Conservation (phyloP, 2,329 filamentous ascomycete species). For the Fusarium pseudonygamai region DNA sequence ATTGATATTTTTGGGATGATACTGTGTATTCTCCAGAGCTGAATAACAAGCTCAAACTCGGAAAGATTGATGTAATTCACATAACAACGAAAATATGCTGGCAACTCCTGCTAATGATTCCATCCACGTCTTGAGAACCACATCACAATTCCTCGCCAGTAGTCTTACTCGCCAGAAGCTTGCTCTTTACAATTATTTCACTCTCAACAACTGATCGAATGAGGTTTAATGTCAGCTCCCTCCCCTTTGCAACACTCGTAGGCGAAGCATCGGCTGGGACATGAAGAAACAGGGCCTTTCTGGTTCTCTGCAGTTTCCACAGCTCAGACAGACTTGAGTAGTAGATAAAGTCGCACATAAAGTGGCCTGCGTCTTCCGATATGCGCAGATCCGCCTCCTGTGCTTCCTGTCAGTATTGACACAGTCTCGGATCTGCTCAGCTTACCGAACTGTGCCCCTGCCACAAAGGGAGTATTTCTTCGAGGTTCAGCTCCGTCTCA, state of each 20-base stretch:
- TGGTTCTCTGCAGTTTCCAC: conserved; percentile 55
- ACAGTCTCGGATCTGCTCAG: background rate
- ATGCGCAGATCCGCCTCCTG: conserved; percentile 62
- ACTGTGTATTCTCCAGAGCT: too few species aligned
- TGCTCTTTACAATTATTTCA: conserved; percentile 47
- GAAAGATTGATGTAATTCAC: background rate
- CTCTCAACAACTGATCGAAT: conserved; percentile 67
- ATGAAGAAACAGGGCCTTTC: conserved; percentile 74
- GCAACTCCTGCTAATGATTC: background rate
- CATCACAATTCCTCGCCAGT: conserved; percentile 3
- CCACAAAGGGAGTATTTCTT: conserved; percentile 67
- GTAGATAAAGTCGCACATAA: conserved; percentile 83
- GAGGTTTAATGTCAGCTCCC: conserved; percentile 62
- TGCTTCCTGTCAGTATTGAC: conserved; percentile 20
- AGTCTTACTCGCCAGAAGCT: background rate
- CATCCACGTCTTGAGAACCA: background rate
- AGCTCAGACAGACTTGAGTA: conserved; percentile 72
- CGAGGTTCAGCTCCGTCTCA: conserved; percentile 64
- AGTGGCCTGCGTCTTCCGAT: conserved; percentile 76
- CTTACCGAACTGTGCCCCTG: conserved; percentile 60
- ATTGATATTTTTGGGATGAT: background rate
- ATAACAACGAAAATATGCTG: background rate
- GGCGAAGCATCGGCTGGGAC: conserved; percentile 70
- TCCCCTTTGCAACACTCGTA: conserved; percentile 57
- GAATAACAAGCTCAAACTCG: background rate